These are phyloP conservation scores for Termitomyces sp. DNA, from an alignment of 768 basidiomycete species.

Conservation along the genomic window DNA sequence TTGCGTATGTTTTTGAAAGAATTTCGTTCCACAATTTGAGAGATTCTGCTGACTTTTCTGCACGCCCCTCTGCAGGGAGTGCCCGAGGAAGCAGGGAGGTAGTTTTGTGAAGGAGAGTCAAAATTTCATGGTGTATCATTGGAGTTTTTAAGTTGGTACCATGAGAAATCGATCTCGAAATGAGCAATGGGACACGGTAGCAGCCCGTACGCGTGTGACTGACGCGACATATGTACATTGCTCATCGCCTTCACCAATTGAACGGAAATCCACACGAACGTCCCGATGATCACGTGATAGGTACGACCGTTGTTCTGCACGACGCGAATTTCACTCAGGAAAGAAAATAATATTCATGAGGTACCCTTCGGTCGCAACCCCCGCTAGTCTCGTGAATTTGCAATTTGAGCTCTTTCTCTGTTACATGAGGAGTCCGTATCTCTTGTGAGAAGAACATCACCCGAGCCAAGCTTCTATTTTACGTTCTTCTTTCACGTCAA, in stretches of 20 bases:
- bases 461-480: too few relatives aligned
- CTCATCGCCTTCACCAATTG: neutral
- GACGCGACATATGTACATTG: slow-evolving; percentile 15
- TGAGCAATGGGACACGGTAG: neutral
- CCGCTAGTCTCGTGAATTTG: too few relatives aligned
- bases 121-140: slow-evolving; percentile 19
- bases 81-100: slow-evolving; percentile 39
- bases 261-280: neutral
- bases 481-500: too few relatives aligned
- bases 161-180: neutral
- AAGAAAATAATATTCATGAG: too few relatives aligned
- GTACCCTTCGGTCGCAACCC: too few relatives aligned
- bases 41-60: slow-evolving; percentile 17
- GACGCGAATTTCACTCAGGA: too few relatives aligned
- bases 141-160: neutral
- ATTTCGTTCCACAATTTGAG: slow-evolving; percentile 42
- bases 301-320: neutral
- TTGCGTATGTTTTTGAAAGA: slow-evolving; percentile 28
- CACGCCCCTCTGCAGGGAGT: slow-evolving; percentile 19
- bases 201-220: neutral
- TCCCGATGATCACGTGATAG: slow-evolving; percentile 1
- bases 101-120: slow-evolving; percentile 47
- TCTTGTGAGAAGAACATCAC: too few relatives aligned
- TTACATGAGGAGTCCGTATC: too few relatives aligned
- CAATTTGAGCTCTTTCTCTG: too few relatives aligned